Base-by-base conservation (phyloP, 1,139 yeast genomes). In the Candida tetrigidarum region DNA sequence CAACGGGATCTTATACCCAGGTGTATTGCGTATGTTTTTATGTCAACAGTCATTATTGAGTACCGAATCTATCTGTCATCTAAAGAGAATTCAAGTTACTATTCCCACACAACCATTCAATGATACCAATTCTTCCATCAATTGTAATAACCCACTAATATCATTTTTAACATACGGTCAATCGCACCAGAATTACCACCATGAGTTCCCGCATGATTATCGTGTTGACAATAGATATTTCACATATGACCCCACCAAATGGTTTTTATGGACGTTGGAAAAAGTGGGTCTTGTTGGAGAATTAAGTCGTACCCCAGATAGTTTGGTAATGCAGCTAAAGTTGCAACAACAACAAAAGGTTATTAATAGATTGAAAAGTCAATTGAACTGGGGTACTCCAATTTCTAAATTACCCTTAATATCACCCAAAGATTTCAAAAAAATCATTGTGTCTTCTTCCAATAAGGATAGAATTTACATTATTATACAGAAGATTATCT, bases 381-480 rank as follows among this genome's bases (percentile, higher is more conserved):
- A 80, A 52, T 66, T 85, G 39, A 83, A 83, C 56, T 85, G 92
- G 92, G 92, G 92, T 2, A 83, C 87, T 0, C 87, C 91, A 2
- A 81, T 85, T 37, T 84, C 85, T 33, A 80, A 80, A 52, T 63
- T 85, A 12, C 91, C 92, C 0, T 67, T 80, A 35, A 66, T 74
- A 29, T 62, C 72, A 1, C 70, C 71, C 0, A 72, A 68, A 37
- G 86, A 83, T 44, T 84, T 84, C 53, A 72, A 71, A 42, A 54
- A 67, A 29, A 62, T 73, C 10, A 60, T 71, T 25, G 56, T 63
- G 2, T 63, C 75, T 1, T 64, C 75, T 0, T 59, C 64, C 16
- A 67, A 72, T 47, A 62, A 64, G 47, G 73, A 71, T 47, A 57
- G 76, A 25, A 60, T 71, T 26, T 74, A 72, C 48, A 74, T 74